These are phyloP conservation scores for Citrullus mucosospermus DNA, from an alignment of 306 rosid genomes.

Conservation along the genomic window DNA sequence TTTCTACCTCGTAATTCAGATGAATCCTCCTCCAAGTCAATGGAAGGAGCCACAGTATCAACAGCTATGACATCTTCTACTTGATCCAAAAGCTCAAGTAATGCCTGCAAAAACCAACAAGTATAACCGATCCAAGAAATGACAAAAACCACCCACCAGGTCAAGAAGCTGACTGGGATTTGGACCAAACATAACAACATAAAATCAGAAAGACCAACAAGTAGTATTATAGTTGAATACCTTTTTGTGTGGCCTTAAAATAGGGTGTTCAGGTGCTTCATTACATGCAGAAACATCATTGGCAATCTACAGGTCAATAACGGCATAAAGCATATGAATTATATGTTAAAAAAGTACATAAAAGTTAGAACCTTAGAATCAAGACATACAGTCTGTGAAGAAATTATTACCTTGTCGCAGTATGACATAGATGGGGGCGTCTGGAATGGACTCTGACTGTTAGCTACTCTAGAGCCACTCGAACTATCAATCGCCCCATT, in stretches of 20 bases:
- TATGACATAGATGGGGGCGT: conserved; percentile 76
- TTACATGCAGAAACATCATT: conserved; percentile 29
- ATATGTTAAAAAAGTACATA: not conserved
- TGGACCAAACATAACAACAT: not conserved
- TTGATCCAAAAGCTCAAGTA: conserved; percentile 94
- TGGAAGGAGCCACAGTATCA: conserved; percentile 28
- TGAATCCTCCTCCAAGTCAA: conserved; percentile 22
- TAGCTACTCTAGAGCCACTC: conserved; percentile 18
- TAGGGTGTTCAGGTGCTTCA: conserved; percentile 32
- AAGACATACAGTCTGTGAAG: conserved; percentile 6
- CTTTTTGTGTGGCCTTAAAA: conserved; percentile 65
- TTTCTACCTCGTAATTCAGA: conserved; percentile 25
- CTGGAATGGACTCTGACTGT: conserved; percentile 64
- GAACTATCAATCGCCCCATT: conserved; percentile 9
- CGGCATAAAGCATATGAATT: conserved; percentile 14
- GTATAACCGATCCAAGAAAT: not conserved
- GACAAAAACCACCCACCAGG: not conserved
- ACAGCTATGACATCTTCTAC: conserved; percentile 78
- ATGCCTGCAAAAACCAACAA: conserved; percentile 36
- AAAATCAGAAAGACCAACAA: not conserved
- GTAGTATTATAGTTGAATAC: conserved; percentile 15
- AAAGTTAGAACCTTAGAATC: not conserved
- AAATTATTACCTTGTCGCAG: conserved; percentile 51
- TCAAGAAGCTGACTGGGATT: not conserved
- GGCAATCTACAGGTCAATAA: conserved; percentile 30